These are phyloP conservation scores for Boletellus ananas DNA, from an alignment of 768 basidiomycete genomes.

Conservation along the genomic window DNA sequence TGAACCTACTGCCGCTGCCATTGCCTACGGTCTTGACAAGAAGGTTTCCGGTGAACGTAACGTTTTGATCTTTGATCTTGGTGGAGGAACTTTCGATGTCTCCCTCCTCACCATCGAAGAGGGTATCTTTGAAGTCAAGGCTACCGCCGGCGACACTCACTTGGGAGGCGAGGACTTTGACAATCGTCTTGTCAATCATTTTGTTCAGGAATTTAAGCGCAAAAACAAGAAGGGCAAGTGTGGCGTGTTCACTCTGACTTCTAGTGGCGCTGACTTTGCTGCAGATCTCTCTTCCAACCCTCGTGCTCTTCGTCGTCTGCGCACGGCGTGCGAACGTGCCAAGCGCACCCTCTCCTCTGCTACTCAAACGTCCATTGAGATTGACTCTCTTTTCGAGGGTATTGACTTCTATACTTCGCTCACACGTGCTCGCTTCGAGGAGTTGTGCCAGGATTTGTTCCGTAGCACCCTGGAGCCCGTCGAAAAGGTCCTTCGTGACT, in stretches of 20 bases:
- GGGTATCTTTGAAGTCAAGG: conserved; percentile 98
- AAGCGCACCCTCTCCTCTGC: conserved; percentile 98
- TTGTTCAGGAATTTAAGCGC: conserved; percentile 94
- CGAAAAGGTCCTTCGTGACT: conserved; percentile 96
- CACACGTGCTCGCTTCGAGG: conserved; percentile 97
- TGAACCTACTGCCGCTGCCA: conserved; percentile 97
- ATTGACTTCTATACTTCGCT: conserved; percentile 98
- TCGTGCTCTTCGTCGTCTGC: conserved; percentile 94
- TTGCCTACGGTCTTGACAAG: conserved; percentile 98
- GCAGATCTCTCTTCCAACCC: conserved; percentile 84
- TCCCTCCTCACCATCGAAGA: conserved; percentile 95
- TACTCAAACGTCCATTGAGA: conserved; percentile 94
- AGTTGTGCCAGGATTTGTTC: conserved; percentile 94
- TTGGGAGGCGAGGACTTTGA: conserved; percentile 99
- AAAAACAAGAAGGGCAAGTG: conserved; percentile 89
- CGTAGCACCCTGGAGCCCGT: conserved; percentile 90
- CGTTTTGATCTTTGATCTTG: conserved; percentile 97
- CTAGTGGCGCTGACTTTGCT: conserved; percentile 4
- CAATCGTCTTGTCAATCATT: conserved; percentile 96
- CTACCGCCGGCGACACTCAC: conserved; percentile 97
- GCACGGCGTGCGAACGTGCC: conserved; percentile 97
- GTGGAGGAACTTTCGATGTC: conserved; percentile 98
- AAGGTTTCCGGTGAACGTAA: conserved; percentile 87
- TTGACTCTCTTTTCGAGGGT: conserved; percentile 96
- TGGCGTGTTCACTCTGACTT: not conserved